phyloP scores from a whole-genome alignment of 371 early-diverging fungal species.

The Gilbertella persicaria region DNA sequence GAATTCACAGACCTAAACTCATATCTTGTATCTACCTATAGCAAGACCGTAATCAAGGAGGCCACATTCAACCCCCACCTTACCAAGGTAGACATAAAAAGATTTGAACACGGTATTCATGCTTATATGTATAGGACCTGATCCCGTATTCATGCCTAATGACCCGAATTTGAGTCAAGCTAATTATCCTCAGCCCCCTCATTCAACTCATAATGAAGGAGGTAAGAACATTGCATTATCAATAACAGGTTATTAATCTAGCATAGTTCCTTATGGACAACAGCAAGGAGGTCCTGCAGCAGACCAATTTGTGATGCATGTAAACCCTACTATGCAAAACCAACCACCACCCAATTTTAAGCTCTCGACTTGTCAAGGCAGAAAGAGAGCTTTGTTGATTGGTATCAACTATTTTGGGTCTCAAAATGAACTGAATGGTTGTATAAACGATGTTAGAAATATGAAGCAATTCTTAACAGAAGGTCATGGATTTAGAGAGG shows the following conservation, averaged over 20 bases:
- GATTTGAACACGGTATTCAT: background rate
- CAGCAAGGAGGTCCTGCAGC: constrained; percentile 9
- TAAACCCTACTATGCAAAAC: constrained; percentile 31
- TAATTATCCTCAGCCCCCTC: constrained; percentile 32
- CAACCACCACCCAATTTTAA: constrained; percentile 47
- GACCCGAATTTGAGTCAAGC: constrained; percentile 25
- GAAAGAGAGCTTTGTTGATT: constrained; percentile 30
- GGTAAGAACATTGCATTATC: constrained; percentile 4
- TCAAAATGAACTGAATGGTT: constrained; percentile 60
- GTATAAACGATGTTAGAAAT: constrained; percentile 89
- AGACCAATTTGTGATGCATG: constrained; percentile 32
- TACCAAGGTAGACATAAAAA: constrained; percentile 14
- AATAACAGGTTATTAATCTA: background rate
- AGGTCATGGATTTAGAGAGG: constrained; percentile 63
- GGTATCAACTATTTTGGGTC: constrained; percentile 65
- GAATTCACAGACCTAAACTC: background rate
- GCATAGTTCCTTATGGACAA: constrained; percentile 23
- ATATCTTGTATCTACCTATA: background rate
- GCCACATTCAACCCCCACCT: constrained; percentile 14
- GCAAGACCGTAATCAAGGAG: constrained; percentile 1
- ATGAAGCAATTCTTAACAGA: constrained; percentile 69
- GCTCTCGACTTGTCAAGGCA: constrained; percentile 64
- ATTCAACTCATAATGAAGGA: constrained; percentile 21
- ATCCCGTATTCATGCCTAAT: constrained; percentile 21
- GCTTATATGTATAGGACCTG: constrained; percentile 8